Evolutionary conservation across 2,329 filamentous ascomycete genomes (phyloP), one percentile per base, ranked within the genome.

Genomic region (Dryadomyces quercivorus): DNA sequence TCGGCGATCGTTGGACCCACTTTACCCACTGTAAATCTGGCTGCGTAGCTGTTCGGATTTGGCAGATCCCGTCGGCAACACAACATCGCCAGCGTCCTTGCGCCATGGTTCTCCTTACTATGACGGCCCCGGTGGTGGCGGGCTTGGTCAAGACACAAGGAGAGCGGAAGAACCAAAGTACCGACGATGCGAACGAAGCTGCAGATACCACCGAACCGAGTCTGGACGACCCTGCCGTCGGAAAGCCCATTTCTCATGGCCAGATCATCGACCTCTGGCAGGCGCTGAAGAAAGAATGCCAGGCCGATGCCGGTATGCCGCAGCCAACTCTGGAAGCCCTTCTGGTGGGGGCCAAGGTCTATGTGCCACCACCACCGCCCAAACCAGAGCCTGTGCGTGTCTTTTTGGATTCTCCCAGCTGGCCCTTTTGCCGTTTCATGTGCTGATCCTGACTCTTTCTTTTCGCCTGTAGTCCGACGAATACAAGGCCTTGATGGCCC

Each of bases 401-500:
- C 31, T 36, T 26, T 13, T 16, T 21, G 3, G 3, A 13, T 34
- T 26, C 2, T 16, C n/a, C n/a, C n/a, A n/a, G 8, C n/a, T 49
- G 5, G 20, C 43, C 16, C 12, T 16, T n/a, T 26, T 46, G n/a
- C 43, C 16, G 12, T 16, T n/a, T 26, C 40, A 12, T 20, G 10
- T 36, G 10, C 40, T 13, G n/a, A 9, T 60, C 34, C 2, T 40
- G n/a, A 20, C 15, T 15, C 13, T 36, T 16, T 31, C n/a, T n/a
- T 34, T 22, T 34, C 7, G 26, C 20, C 21, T 54, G 10, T 57
- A 94, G 82, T 85, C 85, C 1, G 73, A 82, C 8, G 86, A 95
- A 70, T 97, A 92, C 72, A 87, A 88, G 67, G 85, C 84, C 7
- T 75, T 95, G 1, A 97, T 97, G 89, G 82, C 83, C 22, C 82